These are phyloP conservation scores for Coleophoma crateriformis DNA, from an alignment of 2,329 filamentous ascomycete species.

Conservation along the genomic window DNA sequence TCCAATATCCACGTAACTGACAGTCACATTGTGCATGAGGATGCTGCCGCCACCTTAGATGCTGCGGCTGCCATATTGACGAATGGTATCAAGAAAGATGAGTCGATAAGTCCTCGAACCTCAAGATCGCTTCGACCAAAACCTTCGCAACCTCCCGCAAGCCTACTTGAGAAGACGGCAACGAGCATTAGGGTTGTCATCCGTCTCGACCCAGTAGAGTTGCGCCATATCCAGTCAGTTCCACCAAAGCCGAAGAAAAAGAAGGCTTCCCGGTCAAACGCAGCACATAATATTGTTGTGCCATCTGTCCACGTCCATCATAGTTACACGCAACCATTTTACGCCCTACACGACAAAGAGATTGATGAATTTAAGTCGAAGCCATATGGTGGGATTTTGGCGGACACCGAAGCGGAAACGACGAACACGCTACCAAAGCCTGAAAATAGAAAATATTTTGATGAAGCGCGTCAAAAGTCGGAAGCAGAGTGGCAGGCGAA, in stretches of 20 bases:
- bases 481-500: slow-evolving; percentile 86
- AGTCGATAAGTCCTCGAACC: slow-evolving; percentile 30
- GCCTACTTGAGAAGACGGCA: slow-evolving; percentile 28
- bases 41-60: neutral
- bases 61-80: slow-evolving; percentile 3
- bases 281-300: slow-evolving; percentile 31
- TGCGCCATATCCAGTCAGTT: slow-evolving; percentile 54
- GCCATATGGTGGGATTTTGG: slow-evolving; percentile 90
- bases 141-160: slow-evolving; percentile 32
- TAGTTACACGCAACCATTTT: slow-evolving; percentile 71
- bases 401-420: slow-evolving; percentile 85
- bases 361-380: slow-evolving; percentile 86
- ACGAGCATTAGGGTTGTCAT: slow-evolving; percentile 49
- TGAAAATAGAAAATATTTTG: slow-evolving; percentile 79
- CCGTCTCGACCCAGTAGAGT: slow-evolving; percentile 48
- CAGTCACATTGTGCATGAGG: neutral
- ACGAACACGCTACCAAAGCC: slow-evolving; percentile 77
- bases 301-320: slow-evolving; percentile 24
- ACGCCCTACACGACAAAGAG: slow-evolving; percentile 84
- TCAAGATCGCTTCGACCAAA: slow-evolving; percentile 54
- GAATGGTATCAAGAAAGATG: slow-evolving; percentile 15
- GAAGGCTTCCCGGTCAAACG: slow-evolving; percentile 31
- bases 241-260: slow-evolving; percentile 53
- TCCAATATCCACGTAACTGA: slow-evolving; percentile 8
- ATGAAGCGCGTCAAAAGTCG: slow-evolving; percentile 82